phyloP scores from a whole-genome alignment of 768 basidiomycete genomes.

The Leccinum boreale region DNA sequence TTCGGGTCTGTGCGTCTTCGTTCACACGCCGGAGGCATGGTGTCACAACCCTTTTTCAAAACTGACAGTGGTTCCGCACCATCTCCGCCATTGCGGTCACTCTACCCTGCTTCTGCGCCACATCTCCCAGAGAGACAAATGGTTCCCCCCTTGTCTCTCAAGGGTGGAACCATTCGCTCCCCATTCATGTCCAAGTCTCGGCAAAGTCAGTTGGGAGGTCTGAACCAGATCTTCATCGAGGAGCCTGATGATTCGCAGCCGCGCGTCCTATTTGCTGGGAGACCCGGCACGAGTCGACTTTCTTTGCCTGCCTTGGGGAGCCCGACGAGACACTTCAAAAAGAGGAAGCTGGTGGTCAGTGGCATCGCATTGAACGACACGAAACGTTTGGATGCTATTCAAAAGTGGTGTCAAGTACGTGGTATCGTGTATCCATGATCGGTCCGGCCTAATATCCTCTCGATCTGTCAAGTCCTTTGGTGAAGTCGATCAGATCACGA shows the following conservation, averaged over 20 bases:
- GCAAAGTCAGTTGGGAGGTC: conserved; percentile 8
- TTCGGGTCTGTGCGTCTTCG: conserved; percentile 33
- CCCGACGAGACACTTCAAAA: conserved; percentile 43
- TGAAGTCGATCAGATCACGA: conserved; percentile 66
- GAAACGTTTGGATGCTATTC: conserved; percentile 62
- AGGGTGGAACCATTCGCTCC: conserved; percentile 29
- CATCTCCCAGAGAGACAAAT: conserved; percentile 38
- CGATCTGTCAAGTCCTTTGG: conserved; percentile 59
- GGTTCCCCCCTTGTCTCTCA: conserved; percentile 28
- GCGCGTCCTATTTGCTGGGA: conserved; percentile 29
- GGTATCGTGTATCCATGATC: not conserved
- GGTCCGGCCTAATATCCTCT: conserved; percentile 4
- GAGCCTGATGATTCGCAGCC: conserved; percentile 28
- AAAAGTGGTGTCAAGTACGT: conserved; percentile 74
- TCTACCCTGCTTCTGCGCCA: conserved; percentile 36
- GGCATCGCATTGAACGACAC: conserved; percentile 62
- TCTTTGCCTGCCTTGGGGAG: conserved; percentile 34
- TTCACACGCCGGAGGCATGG: conserved; percentile 22
- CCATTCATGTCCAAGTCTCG: conserved; percentile 28
- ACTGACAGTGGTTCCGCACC: conserved; percentile 21
- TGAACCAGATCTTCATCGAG: conserved; percentile 25
- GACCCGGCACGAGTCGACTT: conserved; percentile 21
- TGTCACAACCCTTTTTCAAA: conserved; percentile 36
- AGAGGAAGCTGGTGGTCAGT: conserved; percentile 66
- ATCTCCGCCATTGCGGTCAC: conserved; percentile 38